Evolutionary conservation across 1,284 basidiomycete species (phyloP), one percentile per base, ranked within the genome.

Genomic region (Apiotrichum gracile): DNA sequence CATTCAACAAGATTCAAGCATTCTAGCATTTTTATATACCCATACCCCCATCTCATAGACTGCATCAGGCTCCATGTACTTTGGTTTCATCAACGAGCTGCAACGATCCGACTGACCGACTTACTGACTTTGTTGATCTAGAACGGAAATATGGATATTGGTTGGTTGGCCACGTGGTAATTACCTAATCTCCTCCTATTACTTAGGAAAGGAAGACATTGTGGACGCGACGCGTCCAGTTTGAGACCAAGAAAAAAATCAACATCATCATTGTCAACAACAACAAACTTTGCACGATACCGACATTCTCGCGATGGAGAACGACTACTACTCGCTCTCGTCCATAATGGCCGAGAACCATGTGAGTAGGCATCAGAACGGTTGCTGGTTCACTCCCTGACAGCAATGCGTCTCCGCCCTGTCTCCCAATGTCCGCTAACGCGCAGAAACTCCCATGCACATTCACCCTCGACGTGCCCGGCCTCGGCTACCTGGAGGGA

Each of bases 311-410:
- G 19, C 5, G 8, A 90, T 90, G 88, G 87, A 91, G 56, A 80
- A 85, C 65, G 87, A 91, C 68, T 93, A 92, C 72, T 92, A 87
- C 73, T 90, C 87, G 0, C 81, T 91, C 50, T 87, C 90, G 51
- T 82, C 87, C 5, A 92, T 93, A 58, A 80, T 93, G 21, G 86
- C 90, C 17, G 89, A 91, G 66, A 91, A 92, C 65, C 91, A 92
- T 79, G 88, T 85, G 63, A 37, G 71, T 42, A n/a, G n/a, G 13
- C 13, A 16, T 34, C 7, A 34, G 4, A 16, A 34, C 33, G 33
- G 7, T 10, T 7, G 10, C 14, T 14, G 14, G 17, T 33, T 22
- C 27, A 16, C 22, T 2, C 38, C 38, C 35, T 33, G 3, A 16
- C 29, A 22, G 19, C 26, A 35, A 16, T 31, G 34, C 16, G n/a